These are phyloP conservation scores for Vicia sativa DNA, from an alignment of 306 rosid genomes.

Conservation along the genomic window DNA sequence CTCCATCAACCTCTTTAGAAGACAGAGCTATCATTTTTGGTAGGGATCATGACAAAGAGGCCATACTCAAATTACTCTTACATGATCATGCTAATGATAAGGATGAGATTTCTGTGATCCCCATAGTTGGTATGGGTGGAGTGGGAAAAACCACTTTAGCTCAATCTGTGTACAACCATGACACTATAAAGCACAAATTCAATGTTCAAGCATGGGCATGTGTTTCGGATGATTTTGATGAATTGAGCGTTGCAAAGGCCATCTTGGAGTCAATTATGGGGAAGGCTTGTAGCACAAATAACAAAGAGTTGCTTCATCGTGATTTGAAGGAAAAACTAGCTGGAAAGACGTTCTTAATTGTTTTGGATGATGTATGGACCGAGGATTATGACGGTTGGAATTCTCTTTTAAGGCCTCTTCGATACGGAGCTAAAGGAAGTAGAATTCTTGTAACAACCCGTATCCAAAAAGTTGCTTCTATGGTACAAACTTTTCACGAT, in stretches of 20 bases:
- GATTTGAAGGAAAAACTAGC: not conserved
- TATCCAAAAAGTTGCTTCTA: not conserved
- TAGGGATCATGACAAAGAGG: not conserved
- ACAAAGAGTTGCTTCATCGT: not conserved
- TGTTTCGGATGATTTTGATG: not conserved
- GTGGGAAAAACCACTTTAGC: not conserved
- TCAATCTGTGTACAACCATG: conserved; percentile 1
- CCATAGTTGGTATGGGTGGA: conserved; percentile 8
- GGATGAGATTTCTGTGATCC: conserved; percentile 2
- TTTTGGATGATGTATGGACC: not conserved
- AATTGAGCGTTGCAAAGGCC: not conserved
- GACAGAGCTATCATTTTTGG: not conserved
- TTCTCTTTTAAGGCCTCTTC: not conserved
- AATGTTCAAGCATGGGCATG: conserved; percentile 9
- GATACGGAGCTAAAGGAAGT: not conserved
- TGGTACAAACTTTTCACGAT: not conserved
- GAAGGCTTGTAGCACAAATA: not conserved
- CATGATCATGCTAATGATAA: not conserved
- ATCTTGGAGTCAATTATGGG: not conserved
- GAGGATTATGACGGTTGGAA: not conserved
- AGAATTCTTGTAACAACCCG: not conserved
- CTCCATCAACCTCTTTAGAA: not conserved
- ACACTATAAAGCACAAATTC: not conserved
- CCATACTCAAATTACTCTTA: not conserved
- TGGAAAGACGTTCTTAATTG: not conserved